phyloP scores from a whole-genome alignment of 2,329 filamentous ascomycete genomes.

The Zelopaecilomyces penicillatus region DNA sequence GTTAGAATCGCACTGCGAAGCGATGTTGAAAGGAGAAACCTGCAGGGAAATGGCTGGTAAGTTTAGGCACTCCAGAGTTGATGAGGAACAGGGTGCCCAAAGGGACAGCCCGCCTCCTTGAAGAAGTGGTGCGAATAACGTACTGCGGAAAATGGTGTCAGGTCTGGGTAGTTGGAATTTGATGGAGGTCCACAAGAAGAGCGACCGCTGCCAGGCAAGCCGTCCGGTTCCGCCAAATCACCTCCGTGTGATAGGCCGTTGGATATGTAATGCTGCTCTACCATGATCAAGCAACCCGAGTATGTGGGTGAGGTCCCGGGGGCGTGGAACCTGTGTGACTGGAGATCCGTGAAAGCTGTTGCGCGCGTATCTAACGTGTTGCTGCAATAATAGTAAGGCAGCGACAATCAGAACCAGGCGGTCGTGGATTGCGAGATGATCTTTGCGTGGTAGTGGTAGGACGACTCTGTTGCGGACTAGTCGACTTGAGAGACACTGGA shows the following conservation, averaged over 20 bases:
- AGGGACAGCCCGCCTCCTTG: neutral
- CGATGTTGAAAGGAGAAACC: slow-evolving; percentile 24
- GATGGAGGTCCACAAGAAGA: slow-evolving; percentile 11
- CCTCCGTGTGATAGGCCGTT: slow-evolving; percentile 24
- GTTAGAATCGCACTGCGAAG: slow-evolving; percentile 32
- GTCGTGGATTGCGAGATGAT: too few species aligned
- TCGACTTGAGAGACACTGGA: too few species aligned
- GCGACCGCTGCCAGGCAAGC: slow-evolving; percentile 18
- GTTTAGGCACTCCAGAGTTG: neutral
- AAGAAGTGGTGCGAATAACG: slow-evolving; percentile 10
- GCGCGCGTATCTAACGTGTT: too few species aligned
- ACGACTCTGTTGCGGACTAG: too few species aligned
- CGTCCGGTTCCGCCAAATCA: slow-evolving; percentile 20
- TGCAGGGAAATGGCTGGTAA: slow-evolving; percentile 8
- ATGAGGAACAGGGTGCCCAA: neutral
- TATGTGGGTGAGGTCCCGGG: neutral
- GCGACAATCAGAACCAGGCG: too few species aligned
- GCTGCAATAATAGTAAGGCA: too few species aligned
- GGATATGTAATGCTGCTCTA: slow-evolving; percentile 26
- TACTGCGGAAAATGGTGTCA: slow-evolving; percentile 24
- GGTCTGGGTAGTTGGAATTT: slow-evolving; percentile 20
- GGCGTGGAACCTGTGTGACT: slow-evolving; percentile 1
- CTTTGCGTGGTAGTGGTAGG: too few species aligned
- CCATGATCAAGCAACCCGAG: slow-evolving; percentile 21
- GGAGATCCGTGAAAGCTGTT: neutral